These are phyloP conservation scores for Sporothrix mexicana DNA, from an alignment of 2,329 filamentous ascomycete species.

Conservation along the genomic window DNA sequence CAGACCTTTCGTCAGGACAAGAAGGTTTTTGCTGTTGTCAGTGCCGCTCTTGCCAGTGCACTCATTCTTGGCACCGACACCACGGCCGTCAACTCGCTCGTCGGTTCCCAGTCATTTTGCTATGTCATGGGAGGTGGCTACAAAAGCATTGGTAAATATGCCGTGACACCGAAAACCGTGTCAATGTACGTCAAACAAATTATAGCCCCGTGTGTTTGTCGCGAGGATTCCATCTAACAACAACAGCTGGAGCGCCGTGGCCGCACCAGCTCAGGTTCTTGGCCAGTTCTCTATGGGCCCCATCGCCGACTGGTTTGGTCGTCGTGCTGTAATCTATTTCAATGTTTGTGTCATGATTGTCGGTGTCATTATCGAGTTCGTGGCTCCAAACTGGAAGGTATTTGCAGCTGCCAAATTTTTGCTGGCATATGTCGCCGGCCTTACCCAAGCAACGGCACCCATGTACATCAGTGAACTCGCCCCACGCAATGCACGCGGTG, in stretches of 20 bases:
- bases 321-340: conserved; percentile 16
- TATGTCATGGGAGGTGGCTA: conserved; percentile 22
- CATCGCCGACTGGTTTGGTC: conserved; percentile 17
- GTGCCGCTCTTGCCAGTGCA: conserved; percentile 13
- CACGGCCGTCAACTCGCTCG: conserved; percentile 23
- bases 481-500: conserved; percentile 10
- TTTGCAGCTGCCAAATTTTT: conserved; percentile 17
- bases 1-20: conserved; percentile 11
- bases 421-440: conserved; percentile 12
- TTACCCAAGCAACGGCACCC: background rate
- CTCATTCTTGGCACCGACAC: conserved; percentile 19
- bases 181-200: background rate
- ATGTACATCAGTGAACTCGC: conserved; percentile 23
- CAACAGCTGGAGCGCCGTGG: conserved; percentile 18
- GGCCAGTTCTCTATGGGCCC: conserved; percentile 17
- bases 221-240: background rate
- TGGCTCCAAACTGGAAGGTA: conserved; percentile 20
- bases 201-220: background rate
- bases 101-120: conserved; percentile 20
- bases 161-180: background rate
- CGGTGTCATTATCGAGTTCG: conserved; percentile 17
- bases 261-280: conserved; percentile 15
- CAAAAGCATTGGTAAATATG: conserved; percentile 18
- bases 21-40: conserved; percentile 12
- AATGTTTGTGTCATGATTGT: conserved; percentile 22